Evolutionary conservation across 2,329 filamentous ascomycete species (phyloP).

Genomic region (Fusarium virguliforme): DNA sequence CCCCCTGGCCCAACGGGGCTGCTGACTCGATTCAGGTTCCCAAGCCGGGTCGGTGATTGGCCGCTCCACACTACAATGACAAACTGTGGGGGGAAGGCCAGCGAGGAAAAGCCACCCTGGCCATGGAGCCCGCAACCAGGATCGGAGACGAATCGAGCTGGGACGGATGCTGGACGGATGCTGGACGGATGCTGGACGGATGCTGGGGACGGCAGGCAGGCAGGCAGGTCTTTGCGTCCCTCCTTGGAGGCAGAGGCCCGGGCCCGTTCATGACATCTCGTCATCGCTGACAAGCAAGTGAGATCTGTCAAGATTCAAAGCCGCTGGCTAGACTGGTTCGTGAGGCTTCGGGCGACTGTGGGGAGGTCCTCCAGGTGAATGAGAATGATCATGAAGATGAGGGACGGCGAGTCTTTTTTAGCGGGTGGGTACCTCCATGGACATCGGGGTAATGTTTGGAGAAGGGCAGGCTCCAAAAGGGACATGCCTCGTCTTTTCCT

Average conservation of each 20-base stretch:
- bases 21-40: slow-evolving; percentile 45
- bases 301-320: slow-evolving; percentile 24
- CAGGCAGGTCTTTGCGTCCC: slow-evolving; percentile 37
- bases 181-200: slow-evolving; percentile 24
- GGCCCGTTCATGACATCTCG: slow-evolving; percentile 19
- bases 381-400: slow-evolving; percentile 24
- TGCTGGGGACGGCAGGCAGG: not conserved
- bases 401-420: slow-evolving; percentile 23
- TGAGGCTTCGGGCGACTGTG: slow-evolving; percentile 20
- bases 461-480: slow-evolving; percentile 14
- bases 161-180: slow-evolving; percentile 37
- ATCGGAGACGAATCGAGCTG: slow-evolving; percentile 44
- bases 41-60: slow-evolving; percentile 43
- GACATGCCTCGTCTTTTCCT: not conserved
- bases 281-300: slow-evolving; percentile 24
- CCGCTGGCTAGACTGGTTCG: slow-evolving; percentile 17
- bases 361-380: slow-evolving; percentile 1
- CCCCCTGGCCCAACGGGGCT: slow-evolving; percentile 36
- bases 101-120: slow-evolving; percentile 11
- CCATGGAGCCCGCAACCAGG: slow-evolving; percentile 25
- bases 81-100: slow-evolving; percentile 46
- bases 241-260: slow-evolving; percentile 18
- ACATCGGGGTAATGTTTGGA: slow-evolving; percentile 42
- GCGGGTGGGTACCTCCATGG: slow-evolving; percentile 28
- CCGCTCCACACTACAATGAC: slow-evolving; percentile 49